phyloP scores from a whole-genome alignment of 2,329 filamentous ascomycete species.

The Paecilomyces sp. region DNA sequence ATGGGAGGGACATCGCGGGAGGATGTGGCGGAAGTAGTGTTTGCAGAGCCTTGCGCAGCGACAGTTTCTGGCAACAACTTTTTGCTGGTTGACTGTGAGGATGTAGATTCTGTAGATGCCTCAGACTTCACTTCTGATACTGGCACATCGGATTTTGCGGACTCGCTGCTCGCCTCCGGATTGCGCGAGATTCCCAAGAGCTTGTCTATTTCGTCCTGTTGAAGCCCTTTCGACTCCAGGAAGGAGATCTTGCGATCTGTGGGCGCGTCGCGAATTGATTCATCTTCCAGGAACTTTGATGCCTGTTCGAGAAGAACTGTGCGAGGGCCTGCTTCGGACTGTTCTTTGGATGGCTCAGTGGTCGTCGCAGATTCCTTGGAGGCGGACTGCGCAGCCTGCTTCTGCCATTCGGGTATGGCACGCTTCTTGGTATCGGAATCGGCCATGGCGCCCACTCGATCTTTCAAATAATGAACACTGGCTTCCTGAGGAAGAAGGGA shows the following conservation, averaged over 20 bases:
- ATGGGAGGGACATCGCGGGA: slow-evolving; percentile 50
- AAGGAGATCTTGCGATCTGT: slow-evolving; percentile 69
- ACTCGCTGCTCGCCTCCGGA: slow-evolving; percentile 10
- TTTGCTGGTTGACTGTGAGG: slow-evolving; percentile 3
- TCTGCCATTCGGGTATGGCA: slow-evolving; percentile 36
- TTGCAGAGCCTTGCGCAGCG: slow-evolving; percentile 4
- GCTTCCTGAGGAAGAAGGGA: not conserved
- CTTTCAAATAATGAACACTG: not conserved
- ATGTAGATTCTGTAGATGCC: slow-evolving; percentile 4
- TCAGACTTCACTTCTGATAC: not conserved
- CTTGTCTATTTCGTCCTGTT: slow-evolving; percentile 58
- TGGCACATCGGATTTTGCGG: slow-evolving; percentile 2
- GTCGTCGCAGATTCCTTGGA: slow-evolving; percentile 27
- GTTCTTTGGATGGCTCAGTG: slow-evolving; percentile 19
- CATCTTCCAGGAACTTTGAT: slow-evolving; percentile 66
- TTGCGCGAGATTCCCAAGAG: slow-evolving; percentile 48
- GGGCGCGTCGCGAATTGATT: slow-evolving; percentile 61
- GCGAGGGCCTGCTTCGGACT: slow-evolving; percentile 15
- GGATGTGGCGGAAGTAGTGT: slow-evolving; percentile 7
- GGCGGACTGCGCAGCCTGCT: slow-evolving; percentile 16
- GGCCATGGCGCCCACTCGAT: slow-evolving; percentile 20
- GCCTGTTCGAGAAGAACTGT: slow-evolving; percentile 57
- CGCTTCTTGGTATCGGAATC: slow-evolving; percentile 23
- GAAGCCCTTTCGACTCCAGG: slow-evolving; percentile 68
- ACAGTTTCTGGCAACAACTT: slow-evolving; percentile 3